phyloP scores from a whole-genome alignment of 768 basidiomycete genomes.

The Trametes gibbosa region DNA sequence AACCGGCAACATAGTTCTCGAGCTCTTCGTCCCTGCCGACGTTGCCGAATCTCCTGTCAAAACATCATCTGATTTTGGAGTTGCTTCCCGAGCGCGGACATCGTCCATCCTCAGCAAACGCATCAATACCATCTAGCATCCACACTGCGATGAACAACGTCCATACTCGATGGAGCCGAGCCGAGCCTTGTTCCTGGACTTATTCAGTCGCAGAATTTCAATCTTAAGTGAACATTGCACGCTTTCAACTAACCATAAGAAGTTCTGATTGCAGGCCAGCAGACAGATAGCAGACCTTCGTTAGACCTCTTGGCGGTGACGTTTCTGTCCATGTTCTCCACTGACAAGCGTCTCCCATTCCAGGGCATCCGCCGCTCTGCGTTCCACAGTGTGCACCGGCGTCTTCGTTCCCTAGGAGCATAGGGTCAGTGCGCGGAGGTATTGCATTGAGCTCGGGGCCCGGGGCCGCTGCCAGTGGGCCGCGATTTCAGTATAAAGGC shows the following conservation, averaged over 20 bases:
- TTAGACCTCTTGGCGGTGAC: background rate
- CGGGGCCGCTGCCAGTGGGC: background rate
- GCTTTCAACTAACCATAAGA: no score
- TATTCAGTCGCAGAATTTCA: no score
- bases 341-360: background rate
- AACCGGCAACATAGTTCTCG: background rate
- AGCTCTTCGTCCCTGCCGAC: background rate
- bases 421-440: background rate
- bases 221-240: background rate
- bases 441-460: no score
- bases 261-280: background rate
- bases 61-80: no score
- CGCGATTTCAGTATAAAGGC: no score
- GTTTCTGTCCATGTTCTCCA: background rate
- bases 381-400: background rate
- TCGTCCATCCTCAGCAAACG: background rate
- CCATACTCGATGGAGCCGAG: background rate
- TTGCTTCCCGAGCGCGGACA: no score
- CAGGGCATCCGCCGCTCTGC: background rate
- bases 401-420: background rate
- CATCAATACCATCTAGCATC: background rate
- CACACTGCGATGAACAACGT: background rate
- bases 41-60: background rate
- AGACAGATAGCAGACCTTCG: background rate
- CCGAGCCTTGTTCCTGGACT: no score